These are phyloP conservation scores for Cymodocea nodosa DNA, from an alignment of 116 monocot species.

Conservation along the genomic window DNA sequence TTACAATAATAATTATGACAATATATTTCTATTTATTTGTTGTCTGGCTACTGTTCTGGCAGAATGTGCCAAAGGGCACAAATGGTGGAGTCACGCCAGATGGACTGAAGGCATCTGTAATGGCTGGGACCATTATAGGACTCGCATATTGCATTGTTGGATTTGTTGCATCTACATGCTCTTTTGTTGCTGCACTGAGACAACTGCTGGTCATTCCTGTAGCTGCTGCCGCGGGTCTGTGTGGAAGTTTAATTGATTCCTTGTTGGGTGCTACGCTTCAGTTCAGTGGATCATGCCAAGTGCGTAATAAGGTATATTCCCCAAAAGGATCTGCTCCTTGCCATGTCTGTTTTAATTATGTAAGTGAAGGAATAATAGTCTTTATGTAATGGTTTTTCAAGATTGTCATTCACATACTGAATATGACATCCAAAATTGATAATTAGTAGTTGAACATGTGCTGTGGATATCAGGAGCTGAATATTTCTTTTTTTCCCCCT, in stretches of 20 bases:
- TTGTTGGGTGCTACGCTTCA: constrained; percentile 85
- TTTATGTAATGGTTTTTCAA: too few relatives aligned
- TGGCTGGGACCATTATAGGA: constrained; percentile 68
- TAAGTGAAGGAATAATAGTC: too few relatives aligned
- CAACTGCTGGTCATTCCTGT: constrained; percentile 64
- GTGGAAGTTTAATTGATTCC: constrained; percentile 82
- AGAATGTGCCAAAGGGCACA: constrained; percentile 85
- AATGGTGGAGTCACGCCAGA: constrained; percentile 74
- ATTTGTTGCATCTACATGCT: constrained; percentile 42
- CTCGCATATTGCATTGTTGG: constrained; percentile 44
- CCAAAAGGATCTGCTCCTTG: neutral
- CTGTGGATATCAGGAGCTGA: neutral
- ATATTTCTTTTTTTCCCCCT: neutral
- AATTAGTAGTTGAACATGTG: neutral
- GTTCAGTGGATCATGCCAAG: constrained; percentile 71
- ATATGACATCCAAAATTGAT: too few relatives aligned
- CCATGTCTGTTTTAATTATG: neutral
- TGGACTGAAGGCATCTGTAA: constrained; percentile 61
- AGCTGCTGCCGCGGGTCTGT: constrained; percentile 51
- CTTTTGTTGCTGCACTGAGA: constrained; percentile 25
- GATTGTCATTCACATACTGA: too few relatives aligned
- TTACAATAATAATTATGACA: too few relatives aligned
- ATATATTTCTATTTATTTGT: neutral
- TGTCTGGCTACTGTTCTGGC: neutral
- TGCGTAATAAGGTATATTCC: constrained; percentile 62